Evolutionary conservation across 148 eudicot genomes (phyloP).

Genomic region (Chenopodium album): DNA sequence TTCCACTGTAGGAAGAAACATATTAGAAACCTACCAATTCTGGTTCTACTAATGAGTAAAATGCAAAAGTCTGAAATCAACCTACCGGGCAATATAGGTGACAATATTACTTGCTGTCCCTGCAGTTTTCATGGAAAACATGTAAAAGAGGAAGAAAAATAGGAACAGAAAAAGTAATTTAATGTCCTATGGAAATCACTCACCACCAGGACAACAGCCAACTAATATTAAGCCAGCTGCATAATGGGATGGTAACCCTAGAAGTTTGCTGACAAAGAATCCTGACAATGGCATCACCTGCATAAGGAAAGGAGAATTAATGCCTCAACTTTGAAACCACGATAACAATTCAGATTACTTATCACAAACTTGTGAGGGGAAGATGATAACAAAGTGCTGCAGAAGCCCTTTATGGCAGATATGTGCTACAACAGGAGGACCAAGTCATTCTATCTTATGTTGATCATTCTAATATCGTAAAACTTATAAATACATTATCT

Average conservation of each 20-base stretch:
- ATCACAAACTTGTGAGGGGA: neutral
- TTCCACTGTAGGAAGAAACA: conserved; percentile 54
- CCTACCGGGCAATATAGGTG: conserved; percentile 83
- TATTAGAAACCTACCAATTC: conserved; percentile 3
- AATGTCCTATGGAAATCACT: conserved; percentile 20
- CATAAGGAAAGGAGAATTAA: conserved; percentile 3
- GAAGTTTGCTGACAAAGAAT: conserved; percentile 66
- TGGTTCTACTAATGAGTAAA: neutral
- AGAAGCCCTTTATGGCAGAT: neutral
- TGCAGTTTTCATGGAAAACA: conserved; percentile 32
- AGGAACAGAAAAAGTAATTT: neutral
- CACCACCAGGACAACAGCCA: conserved; percentile 91
- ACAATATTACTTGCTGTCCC: conserved; percentile 92
- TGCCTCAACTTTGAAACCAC: neutral
- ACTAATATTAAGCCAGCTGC: conserved; percentile 88
- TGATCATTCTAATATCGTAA: neutral
- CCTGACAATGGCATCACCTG: conserved; percentile 90
- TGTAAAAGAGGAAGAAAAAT: conserved; percentile 10
- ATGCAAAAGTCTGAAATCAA: neutral
- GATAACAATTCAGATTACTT: neutral
- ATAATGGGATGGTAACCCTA: conserved; percentile 67
- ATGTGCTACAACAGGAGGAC: neutral
- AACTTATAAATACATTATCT: neutral
- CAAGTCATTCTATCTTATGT: neutral
- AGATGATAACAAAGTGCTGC: neutral